phyloP scores from a whole-genome alignment of 192 early-diverging fungal genomes.

The Coemansia sp. region DNA sequence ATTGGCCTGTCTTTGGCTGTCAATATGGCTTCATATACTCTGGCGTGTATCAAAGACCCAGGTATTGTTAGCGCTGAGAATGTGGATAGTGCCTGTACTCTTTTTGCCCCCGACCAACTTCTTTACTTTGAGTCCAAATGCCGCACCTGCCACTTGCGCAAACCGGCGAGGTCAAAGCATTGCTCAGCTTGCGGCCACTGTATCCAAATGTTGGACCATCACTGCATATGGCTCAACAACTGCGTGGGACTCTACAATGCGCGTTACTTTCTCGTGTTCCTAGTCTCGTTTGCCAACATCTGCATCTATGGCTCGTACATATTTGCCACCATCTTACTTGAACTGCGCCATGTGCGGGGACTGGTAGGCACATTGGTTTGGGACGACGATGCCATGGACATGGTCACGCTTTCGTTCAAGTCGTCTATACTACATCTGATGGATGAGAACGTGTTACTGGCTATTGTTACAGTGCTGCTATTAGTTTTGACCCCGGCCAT shows the following conservation, averaged over 20 bases:
- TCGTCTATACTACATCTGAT: constrained; percentile 42
- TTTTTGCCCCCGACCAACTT: constrained; percentile 40
- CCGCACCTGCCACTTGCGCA: constrained; percentile 35
- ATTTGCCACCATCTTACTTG: constrained; percentile 33
- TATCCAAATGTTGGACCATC: constrained; percentile 57
- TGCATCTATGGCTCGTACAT: constrained; percentile 49
- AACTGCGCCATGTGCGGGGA: constrained; percentile 34
- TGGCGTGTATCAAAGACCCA: constrained; percentile 37
- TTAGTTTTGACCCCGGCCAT: constrained; percentile 44
- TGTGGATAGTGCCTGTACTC: constrained; percentile 26
- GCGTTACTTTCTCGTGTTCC: constrained; percentile 53
- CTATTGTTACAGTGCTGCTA: constrained; percentile 37
- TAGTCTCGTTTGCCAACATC: constrained; percentile 34
- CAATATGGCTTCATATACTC: constrained; percentile 40
- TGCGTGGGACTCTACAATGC: constrained; percentile 56
- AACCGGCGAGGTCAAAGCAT: constrained; percentile 59
- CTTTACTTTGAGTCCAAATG: constrained; percentile 39
- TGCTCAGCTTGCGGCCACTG: constrained; percentile 50
- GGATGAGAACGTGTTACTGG: constrained; percentile 32
- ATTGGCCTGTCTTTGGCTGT: constrained; percentile 32
- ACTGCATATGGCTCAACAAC: constrained; percentile 60
- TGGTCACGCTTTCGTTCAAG: constrained; percentile 32
- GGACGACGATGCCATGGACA: constrained; percentile 22
- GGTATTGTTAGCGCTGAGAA: constrained; percentile 34
- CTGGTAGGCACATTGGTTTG: constrained; percentile 21